Percentiles rank a stretch among this genome's conserved stretches.
phyloP scores from a whole-genome alignment of 108 stramenopile species.

The Pseudonitzschia pungens region DNA sequence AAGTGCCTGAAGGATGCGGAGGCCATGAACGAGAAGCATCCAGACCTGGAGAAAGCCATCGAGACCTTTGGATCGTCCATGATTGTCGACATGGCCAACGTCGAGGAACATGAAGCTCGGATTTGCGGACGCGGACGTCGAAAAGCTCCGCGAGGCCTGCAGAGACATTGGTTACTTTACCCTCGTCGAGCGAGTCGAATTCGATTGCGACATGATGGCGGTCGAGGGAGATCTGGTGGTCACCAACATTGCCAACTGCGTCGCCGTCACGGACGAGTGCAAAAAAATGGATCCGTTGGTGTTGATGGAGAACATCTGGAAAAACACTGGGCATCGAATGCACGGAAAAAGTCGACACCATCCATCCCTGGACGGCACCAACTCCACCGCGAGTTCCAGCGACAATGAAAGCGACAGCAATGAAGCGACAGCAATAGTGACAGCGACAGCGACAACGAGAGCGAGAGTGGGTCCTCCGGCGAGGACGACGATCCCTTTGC shows the following conservation, averaged over 20 bases:
- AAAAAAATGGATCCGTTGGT: neutral
- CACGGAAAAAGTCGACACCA: neutral
- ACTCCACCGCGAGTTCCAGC: neutral
- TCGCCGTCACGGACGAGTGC: conserved; percentile 15
- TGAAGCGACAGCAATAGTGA: neutral
- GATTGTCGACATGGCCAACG: neutral
- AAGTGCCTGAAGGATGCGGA: neutral
- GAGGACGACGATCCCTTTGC: neutral
- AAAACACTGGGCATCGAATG: conserved; percentile 5
- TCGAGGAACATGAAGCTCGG: neutral
- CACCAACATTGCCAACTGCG: conserved; percentile 3
- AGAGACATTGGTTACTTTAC: conserved; percentile 1
- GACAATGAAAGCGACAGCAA: neutral
- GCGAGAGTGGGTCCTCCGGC: neutral
- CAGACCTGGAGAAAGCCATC: neutral
- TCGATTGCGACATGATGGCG: neutral
- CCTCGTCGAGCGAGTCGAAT: neutral
- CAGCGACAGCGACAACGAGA: neutral
- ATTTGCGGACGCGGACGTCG: conserved; percentile 1
- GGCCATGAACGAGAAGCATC: neutral
- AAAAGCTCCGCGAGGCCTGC: neutral
- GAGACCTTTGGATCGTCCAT: neutral
- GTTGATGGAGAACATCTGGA: neutral
- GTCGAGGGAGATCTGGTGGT: neutral
- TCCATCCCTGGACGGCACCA: neutral